Evolutionary conservation across 768 basidiomycete genomes (phyloP), one percentile per base, ranked within the genome.

Genomic region (Nidularia sp.): DNA sequence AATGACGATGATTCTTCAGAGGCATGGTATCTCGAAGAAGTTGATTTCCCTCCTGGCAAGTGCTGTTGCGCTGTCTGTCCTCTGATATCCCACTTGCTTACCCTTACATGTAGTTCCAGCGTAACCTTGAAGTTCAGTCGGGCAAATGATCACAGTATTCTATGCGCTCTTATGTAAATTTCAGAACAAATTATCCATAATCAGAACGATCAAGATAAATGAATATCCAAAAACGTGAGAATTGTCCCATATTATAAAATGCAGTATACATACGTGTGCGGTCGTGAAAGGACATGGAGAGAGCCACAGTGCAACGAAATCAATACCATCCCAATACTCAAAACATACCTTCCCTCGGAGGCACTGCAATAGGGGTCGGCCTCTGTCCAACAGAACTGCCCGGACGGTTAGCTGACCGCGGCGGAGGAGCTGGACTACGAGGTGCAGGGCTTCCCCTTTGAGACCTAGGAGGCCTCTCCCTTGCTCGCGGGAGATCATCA

Each of bases 361-460:
- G 78, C 33, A 80, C 61, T 13, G 72, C 76, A 3, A 77, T 68
- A 1, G 72, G 78, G 2, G 76, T 72, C 8, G 77, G 74, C 55
- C 54, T 45, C 43, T 70, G 72, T 10, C 71, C 74, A 15, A 72
- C 57, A 31, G 71, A 62, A 61, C 84, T 88, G 9, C 79, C 77
- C 2, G 88, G 87, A 7, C 88, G 73, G 65, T 86, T 82, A 18
- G 71, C 71, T 50, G 87, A 88, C 47, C 88, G 76, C 13, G 88
- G 86, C 2, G 84, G 80, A 18, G 62, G 57, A 0, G 46, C 60
- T 32, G 65, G 63, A 44, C 60, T 62, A 31, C 62, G 59, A 0
- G 79, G 83, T 1, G 77, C 79, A n/a, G 78, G 78, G 58, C 76
- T 75, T 12, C 63, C 67, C 47, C 66, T 60, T 33, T 63, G 54